Evolutionary conservation across 2,329 filamentous ascomycete genomes (phyloP), one percentile per base, ranked within the genome.

Genomic region (Acephala macrosclerotiorum): DNA sequence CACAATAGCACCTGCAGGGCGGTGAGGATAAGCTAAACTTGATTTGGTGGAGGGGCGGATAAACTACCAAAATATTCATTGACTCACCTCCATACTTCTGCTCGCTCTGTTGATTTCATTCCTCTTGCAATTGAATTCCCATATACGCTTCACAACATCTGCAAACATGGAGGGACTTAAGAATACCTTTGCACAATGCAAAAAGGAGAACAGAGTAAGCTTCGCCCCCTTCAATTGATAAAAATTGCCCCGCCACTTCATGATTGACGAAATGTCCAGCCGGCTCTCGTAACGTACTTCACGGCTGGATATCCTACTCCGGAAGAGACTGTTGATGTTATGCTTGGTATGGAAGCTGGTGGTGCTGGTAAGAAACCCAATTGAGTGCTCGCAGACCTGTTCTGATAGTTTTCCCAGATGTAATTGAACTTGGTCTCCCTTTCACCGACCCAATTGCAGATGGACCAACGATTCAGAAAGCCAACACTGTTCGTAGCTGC

Each of bases 391-490:
- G 12, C 33, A 29, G 36, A 38, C 49, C 53, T 18, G 12, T 64
- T 26, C 61, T 68, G 33, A 67, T 36, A 20, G n/a, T 66, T 57
- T 26, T 36, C 59, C 6, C 72, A 93, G 96, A 99, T 79, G 84
- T 99, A 67, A 96, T 99, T 75, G 96, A 99, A 80, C 89, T 99
- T 72, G 96, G 95, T 69, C 89, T 97, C 64, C 96, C 96, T 60
- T 99, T 99, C 82, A 97, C 95, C 75, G 96, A 99, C 79, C 96
- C 96, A 65, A 98, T 98, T 80, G 96, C 95, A 73, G 96, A 99
- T 80, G 96, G 96, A 33, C 96, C 96, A 40, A 97, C 94, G 4
- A 98, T 99, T 72, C 96, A 99, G 82, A 96, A 89, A 69, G 89
- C 96, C 71, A 99, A 99, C 81, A 97, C 93, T 47, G 89, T 89